phyloP scores from a whole-genome alignment of 169 alveolate species.

The Eimeria maxima region DNA sequence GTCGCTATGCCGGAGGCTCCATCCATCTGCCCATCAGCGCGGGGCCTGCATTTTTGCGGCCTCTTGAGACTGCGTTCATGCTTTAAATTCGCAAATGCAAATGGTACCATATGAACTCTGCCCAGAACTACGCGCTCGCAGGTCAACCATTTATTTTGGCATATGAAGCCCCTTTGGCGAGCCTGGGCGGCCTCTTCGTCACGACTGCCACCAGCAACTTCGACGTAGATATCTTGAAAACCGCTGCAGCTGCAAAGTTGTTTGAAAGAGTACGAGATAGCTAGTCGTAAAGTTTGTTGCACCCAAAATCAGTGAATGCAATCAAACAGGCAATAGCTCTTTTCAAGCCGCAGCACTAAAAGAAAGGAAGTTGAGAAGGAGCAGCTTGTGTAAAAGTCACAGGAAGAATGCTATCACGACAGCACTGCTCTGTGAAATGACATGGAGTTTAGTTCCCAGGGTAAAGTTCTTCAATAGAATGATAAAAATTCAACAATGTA shows the following conservation, averaged over 20 bases:
- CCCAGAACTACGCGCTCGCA: constrained; percentile 51
- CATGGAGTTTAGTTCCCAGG: not conserved
- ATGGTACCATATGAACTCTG: not conserved
- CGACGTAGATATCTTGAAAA: too few species aligned
- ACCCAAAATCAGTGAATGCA: not conserved
- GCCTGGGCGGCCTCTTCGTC: not conserved
- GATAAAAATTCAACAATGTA: too few species aligned
- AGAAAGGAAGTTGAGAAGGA: not conserved
- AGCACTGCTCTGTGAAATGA: too few species aligned
- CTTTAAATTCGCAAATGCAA: not conserved
- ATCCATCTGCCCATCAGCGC: not conserved
- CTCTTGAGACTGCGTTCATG: not conserved
- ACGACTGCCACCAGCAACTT: not conserved
- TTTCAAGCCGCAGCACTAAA: not conserved
- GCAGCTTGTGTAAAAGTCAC: not conserved
- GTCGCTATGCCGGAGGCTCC: constrained; percentile 44
- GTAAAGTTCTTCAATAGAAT: too few species aligned
- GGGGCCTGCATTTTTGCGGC: not conserved
- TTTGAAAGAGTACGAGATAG: not conserved
- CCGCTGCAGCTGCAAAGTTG: not conserved
- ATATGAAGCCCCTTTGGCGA: constrained; percentile 14
- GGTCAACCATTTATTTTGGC: constrained; percentile 65
- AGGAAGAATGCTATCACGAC: not conserved
- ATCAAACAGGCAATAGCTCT: not conserved
- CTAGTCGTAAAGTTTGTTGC: not conserved